Conservation (phyloP, 441 rosid genomes). For the Populus trichocarpa region DNA sequence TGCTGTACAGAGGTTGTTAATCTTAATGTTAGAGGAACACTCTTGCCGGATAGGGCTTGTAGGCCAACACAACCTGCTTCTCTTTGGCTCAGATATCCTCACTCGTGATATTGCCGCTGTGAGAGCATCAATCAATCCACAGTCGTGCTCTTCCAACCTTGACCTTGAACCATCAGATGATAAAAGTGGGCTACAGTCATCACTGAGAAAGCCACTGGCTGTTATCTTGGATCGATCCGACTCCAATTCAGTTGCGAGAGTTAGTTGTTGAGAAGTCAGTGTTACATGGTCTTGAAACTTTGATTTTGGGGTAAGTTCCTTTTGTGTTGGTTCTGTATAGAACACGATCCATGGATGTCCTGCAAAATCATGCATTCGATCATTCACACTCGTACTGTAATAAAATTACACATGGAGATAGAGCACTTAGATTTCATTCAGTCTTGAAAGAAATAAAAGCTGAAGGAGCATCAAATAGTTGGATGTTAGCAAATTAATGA, state of each 20-base stretch:
- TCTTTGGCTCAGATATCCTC: constrained; percentile 22
- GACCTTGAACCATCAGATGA: constrained; percentile 1
- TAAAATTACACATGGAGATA: background rate
- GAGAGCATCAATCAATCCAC: constrained; percentile 13
- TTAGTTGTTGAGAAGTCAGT: background rate
- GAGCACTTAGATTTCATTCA: background rate
- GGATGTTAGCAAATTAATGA: background rate
- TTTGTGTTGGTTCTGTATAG: constrained; percentile 12
- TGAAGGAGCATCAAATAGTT: background rate
- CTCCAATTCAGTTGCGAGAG: background rate
- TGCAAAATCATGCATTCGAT: background rate
- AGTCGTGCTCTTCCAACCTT: constrained; percentile 12
- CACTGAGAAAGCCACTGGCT: background rate
- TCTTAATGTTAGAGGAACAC: constrained; percentile 19
- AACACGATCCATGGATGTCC: constrained; percentile 23
- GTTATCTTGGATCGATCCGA: background rate
- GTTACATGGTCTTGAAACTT: constrained; percentile 4
- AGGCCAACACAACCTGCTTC: constrained; percentile 9
- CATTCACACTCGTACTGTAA: background rate
- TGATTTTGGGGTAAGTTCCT: background rate
- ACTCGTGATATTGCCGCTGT: constrained; percentile 18
- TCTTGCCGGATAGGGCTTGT: constrained; percentile 13
- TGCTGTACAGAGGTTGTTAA: constrained; percentile 19
- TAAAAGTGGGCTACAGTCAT: background rate
- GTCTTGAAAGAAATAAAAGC: background rate